Evolutionary conservation across 805 yeast species (phyloP), one percentile per base, ranked within the genome.

Genomic region (Saturnispora bothae): DNA sequence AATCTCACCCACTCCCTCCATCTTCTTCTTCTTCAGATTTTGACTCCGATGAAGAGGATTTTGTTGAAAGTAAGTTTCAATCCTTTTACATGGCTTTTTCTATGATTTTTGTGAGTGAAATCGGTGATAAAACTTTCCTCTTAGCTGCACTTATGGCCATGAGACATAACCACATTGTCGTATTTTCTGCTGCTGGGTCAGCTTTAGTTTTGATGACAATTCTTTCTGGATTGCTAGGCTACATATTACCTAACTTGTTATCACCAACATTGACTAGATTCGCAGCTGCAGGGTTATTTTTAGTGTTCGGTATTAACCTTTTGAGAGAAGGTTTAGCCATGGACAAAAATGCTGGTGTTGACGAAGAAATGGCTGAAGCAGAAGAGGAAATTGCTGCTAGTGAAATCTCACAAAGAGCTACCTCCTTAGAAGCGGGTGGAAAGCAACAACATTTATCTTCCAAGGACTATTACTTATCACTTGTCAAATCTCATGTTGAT

Each of bases 131-230:
- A 64, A 92, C 99, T 0, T 92, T 92, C 56, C 69, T 92, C 47
- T 85, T 92, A 50, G 96, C 98, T 26, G 97, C 96, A 2, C 68
- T 92, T 47, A 88, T 92, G 96, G 95, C 97, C 22, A 92, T 92
- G 97, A 83, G 84, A 55, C 79, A 86, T 60, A 74, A 88, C 15
- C 71, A 94, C 51, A 51, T 71, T 52, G 68, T 84, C 33, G 97
- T 92, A n/a, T 89, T 92, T 56, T 66, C 84, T 7, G 78, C 96
- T 13, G 92, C 95, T 3, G 84, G 85, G 47, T 57, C 81, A 12
- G 85, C 97, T 2, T 69, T 92, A 51, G 83, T 76, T 3, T 58
- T 92, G 39, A 92, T 92, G 98, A 86, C 98, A 1, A 66, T 92
- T 8, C 68, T 92, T 43, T 83, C 95, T 5, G 97, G 95, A 44